Percentiles rank a stretch among this genome's conserved stretches.
Evolutionary conservation across 352 stramenopile genomes (phyloP).

Genomic region (Globisporangium polare): DNA sequence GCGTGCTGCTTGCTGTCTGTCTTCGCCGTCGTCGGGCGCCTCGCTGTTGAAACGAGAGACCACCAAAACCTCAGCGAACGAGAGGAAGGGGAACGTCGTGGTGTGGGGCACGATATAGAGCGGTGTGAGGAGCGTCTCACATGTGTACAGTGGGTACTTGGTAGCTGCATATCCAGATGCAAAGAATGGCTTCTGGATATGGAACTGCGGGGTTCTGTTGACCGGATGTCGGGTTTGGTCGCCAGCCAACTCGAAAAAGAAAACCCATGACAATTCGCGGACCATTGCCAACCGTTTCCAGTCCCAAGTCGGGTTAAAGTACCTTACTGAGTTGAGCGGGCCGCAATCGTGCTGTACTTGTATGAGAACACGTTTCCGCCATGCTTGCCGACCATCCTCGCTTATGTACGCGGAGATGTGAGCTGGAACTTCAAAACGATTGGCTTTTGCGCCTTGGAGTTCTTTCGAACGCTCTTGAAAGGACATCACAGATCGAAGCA

Average conservation of each 20-base stretch:
- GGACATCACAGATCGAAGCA: conserved; percentile 3
- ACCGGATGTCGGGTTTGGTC: no score
- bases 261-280: no score
- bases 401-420: no score
- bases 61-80: conserved; percentile 16
- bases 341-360: no score
- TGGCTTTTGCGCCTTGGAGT: conserved; percentile 8
- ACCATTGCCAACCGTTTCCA: no score
- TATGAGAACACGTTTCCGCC: no score
- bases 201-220: no score
- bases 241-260: no score
- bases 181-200: not conserved
- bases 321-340: no score
- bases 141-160: not conserved
- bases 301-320: no score
- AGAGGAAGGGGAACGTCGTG: conserved; percentile 9
- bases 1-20: conserved; percentile 1
- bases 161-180: not conserved
- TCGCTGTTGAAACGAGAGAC: conserved; percentile 6
- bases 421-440: conserved; percentile 9
- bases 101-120: not conserved
- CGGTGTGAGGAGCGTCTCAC: not conserved
- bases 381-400: no score
- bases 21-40: no score
- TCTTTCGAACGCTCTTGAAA: conserved; percentile 11